Evolutionary conservation across 2,329 filamentous ascomycete species (phyloP).

Genomic region (Fusarium napiforme): DNA sequence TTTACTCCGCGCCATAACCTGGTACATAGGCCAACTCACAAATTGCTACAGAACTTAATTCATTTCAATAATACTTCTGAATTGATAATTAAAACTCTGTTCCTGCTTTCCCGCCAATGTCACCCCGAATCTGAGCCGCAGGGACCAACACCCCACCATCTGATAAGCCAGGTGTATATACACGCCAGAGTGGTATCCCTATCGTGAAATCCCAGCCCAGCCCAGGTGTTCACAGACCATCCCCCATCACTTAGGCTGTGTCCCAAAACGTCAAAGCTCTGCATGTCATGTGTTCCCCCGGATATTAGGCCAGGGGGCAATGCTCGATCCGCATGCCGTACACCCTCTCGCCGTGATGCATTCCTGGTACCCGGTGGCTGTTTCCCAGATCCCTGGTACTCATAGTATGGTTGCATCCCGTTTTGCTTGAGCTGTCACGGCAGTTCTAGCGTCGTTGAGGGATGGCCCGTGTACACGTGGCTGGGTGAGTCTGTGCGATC

Average conservation of each 20-base stretch:
- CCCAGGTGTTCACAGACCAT: not conserved
- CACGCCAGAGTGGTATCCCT: conserved; percentile 31
- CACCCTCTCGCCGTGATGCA: not conserved
- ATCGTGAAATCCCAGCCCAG: not conserved
- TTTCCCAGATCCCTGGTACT: accelerated
- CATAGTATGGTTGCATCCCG: accelerated
- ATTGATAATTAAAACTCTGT: too few relatives aligned
- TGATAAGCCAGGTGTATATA: conserved; percentile 18
- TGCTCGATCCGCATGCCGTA: not conserved
- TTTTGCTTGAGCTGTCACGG: accelerated
- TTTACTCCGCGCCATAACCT: not conserved
- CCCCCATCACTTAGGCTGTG: conserved; percentile 5
- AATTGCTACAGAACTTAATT: too few relatives aligned
- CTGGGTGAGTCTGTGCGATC: not conserved
- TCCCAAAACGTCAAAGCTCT: conserved; percentile 1
- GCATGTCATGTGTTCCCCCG: not conserved
- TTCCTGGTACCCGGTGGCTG: not conserved
- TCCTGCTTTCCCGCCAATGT: not conserved
- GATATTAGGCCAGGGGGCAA: not conserved
- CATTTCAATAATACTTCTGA: too few relatives aligned
- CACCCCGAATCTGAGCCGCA: not conserved
- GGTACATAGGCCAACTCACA: accelerated
- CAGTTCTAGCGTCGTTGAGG: not conserved
- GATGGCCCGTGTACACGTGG: not conserved
- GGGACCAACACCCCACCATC: conserved; percentile 25